Base-by-base conservation (phyloP, 768 basidiomycete genomes). In the Saitozyma podzolica region DNA sequence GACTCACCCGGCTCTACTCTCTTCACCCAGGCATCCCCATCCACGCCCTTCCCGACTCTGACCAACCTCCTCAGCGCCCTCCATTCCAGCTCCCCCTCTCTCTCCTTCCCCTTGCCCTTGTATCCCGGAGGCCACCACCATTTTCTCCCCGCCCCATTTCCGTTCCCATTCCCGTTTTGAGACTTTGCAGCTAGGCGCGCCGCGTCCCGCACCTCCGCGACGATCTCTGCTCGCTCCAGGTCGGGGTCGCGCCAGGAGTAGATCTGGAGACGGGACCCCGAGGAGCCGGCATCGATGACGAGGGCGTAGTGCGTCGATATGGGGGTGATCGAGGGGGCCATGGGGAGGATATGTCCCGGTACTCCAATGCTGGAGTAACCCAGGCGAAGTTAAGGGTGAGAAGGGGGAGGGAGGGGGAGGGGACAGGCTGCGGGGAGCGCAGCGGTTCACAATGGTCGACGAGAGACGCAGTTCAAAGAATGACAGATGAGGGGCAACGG, bases 211-310 rank as follows among this genome's bases (percentile, higher is more conserved):
- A 83, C 81, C 59, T 82, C 82, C 10, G 65, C 65, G 41, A 78
- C 62, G 54, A 84, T 82, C 61, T 85, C 83, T 59, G 85, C 84
- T 16, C 84, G 82, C 50, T 87, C 82, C 8, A 83, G 78, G 60
- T 85, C 83, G 19, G 94, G 89, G 78, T 97, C 89, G 66, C 85
- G 85, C 96, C 95, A 99, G 78, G 91, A 92, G 82, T 99, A 98
- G 69, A 98, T 92, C 79, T 97, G 94, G 42, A 97, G 82, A 58
- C 96, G 83, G 6, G 95, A 97, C 39, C 96, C 96, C 20, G 93
- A 97, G 78, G 93, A 96, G 64, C 96, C 96, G 76, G 96, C 96
- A 83, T 99, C 96, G 80, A 99, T 91, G 65, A 98, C 93, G 63
- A 98, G 69, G 16, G 80, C 78, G 62, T 80, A 78, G 40, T 75